phyloP scores from a whole-genome alignment of 345 rosid genomes.

The Ricinus communis region DNA sequence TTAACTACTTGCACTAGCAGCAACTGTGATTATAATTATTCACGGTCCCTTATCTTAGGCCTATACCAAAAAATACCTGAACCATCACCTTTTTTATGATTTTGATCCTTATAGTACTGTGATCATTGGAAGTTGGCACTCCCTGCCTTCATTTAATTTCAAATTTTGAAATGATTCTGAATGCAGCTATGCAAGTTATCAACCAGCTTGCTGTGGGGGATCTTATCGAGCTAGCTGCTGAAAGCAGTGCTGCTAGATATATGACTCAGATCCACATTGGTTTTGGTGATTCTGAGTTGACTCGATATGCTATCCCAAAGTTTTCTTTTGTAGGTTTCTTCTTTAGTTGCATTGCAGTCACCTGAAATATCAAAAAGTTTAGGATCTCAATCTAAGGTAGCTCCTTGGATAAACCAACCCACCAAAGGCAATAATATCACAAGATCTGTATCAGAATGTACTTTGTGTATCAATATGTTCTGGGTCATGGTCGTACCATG shows the following conservation, averaged over 20 bases:
- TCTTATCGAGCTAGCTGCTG: constrained; percentile 9
- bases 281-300: constrained; percentile 9
- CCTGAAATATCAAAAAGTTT: background rate
- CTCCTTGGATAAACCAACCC: background rate
- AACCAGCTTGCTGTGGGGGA: background rate
- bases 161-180: constrained; percentile 7
- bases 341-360: constrained; percentile 1
- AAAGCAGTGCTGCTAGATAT: constrained; percentile 9
- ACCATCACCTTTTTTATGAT: background rate
- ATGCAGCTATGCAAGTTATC: constrained; percentile 20
- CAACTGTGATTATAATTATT: too few relatives aligned
- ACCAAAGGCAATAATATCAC: background rate
- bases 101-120: background rate
- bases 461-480: background rate
- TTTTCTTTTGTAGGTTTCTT: background rate
- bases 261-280: constrained; percentile 13
- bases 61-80: too few relatives aligned
- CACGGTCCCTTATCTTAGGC: too few relatives aligned
- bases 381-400: background rate
- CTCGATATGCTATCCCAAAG: constrained; percentile 20
- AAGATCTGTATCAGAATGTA: background rate
- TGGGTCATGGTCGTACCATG: background rate
- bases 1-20: too few relatives aligned
- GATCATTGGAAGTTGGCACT: background rate
- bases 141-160: background rate